A percentile compares a stretch with the other conserved stretches of the same genome.
Evolutionary conservation across 2,329 filamentous ascomycete species (phyloP).

Genomic region (Arachnopeziza araneosa): DNA sequence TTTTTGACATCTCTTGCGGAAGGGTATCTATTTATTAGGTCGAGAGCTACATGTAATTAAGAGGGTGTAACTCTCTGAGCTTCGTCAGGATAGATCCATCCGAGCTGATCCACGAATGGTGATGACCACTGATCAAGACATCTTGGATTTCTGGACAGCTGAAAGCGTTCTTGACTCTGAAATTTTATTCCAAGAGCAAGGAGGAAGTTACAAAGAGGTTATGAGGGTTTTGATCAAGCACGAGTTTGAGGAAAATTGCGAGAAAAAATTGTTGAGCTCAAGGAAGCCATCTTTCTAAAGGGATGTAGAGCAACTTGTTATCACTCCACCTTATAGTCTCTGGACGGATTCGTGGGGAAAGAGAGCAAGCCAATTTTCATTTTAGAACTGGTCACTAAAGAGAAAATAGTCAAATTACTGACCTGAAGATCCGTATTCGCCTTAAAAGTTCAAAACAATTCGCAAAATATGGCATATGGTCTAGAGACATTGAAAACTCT

Average conservation of each 20-base stretch:
- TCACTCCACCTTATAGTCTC: not conserved
- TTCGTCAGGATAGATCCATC: conserved; percentile 4
- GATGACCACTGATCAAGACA: not conserved
- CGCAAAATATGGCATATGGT: too few species aligned
- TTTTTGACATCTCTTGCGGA: too few species aligned
- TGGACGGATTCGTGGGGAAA: not conserved
- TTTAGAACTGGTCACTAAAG: not conserved
- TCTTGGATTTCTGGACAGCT: not conserved
- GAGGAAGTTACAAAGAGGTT: too few species aligned
- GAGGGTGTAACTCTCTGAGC: conserved; percentile 1
- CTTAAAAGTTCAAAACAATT: too few species aligned
- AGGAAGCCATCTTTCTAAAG: not conserved
- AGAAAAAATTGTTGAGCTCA: not conserved
- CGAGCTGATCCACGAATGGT: not conserved
- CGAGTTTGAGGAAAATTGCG: too few species aligned
- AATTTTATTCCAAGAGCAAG: too few species aligned
- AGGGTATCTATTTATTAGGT: too few species aligned
- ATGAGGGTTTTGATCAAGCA: too few species aligned
- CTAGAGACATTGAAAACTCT: too few species aligned
- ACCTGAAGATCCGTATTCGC: too few species aligned
- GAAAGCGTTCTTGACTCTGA: not conserved
- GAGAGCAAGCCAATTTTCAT: not conserved
- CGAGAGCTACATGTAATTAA: too few species aligned
- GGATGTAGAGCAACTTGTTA: not conserved
- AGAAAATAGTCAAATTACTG: not conserved